phyloP scores from a whole-genome alignment of 75 land plant species.

The Selaginella tamariscina region DNA sequence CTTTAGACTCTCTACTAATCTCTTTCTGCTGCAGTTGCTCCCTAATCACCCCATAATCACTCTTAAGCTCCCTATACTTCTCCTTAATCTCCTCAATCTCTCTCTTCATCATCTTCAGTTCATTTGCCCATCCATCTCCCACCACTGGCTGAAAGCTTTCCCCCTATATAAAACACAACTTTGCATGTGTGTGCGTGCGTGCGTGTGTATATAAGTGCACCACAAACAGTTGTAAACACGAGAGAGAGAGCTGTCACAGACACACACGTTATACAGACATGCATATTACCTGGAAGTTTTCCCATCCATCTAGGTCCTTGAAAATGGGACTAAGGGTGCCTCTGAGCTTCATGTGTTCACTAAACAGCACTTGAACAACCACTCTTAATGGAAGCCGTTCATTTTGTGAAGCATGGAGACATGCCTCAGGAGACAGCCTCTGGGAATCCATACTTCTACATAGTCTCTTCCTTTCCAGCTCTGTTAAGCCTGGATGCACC shows the following conservation, averaged over 20 bases:
- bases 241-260: too few species aligned
- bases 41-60: background rate
- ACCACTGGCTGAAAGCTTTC: background rate
- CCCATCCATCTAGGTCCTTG: background rate
- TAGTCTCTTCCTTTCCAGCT: background rate
- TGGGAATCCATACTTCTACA: constrained; percentile 9
- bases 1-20: background rate
- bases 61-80: background rate
- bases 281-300: background rate
- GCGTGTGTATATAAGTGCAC: too few species aligned
- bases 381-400: constrained; percentile 13
- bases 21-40: background rate
- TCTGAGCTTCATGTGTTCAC: background rate
- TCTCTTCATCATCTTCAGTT: background rate
- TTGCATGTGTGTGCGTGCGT: too few species aligned
- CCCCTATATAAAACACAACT: too few species aligned
- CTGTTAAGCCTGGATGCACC: background rate
- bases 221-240: too few species aligned
- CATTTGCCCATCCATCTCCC: background rate
- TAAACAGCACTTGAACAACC: constrained; percentile 13
- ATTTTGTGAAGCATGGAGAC: constrained; percentile 8
- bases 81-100: background rate
- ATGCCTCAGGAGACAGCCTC: constrained; percentile 8
- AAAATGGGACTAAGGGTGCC: background rate
- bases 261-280: too few species aligned